Evolutionary conservation across 2,329 filamentous ascomycete genomes (phyloP), one percentile per base, ranked within the genome.

Genomic region (Scedosporium boydii): DNA sequence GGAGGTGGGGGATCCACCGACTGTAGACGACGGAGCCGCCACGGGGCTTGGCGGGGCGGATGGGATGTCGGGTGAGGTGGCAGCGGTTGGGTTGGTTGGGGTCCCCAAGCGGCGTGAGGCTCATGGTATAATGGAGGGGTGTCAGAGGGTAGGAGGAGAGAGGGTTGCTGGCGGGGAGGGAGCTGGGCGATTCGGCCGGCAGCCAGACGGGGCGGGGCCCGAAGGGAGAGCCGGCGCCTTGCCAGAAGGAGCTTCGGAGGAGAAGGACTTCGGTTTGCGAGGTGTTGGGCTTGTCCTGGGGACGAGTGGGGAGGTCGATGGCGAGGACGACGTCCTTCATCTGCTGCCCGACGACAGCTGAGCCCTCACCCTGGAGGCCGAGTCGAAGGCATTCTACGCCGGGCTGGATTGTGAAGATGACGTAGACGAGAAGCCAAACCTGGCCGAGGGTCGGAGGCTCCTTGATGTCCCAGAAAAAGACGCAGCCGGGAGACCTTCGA

Each of bases 1-100:
- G 78, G 48, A 93, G 78, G 69, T 92, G 86, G 6, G 89, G 88
- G 64, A 93, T 87, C 77, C 87, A 93, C 63, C 90, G 85, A 70
- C 88, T 91, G 77, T 93, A 93, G 67, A 90, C 81, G 64, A 88
- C 81, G 1, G 86, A 82, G 3, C 88, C 88, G 0, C 87, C 87
- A 1, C 78, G 76, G 4, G 90, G 89, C 76, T 93, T 93, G 41
- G 85, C 80, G 1, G 86, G 85, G 7, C 90, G 86, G 6, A 87
- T 79, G 3, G 89, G 89, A 73, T 93, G 89, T 73, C 83, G 86
- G 10, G 84, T 78, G 71, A 88, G 83, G 66, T 77, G 74, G 64
- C 69, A 69, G 60, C 76, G 71, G 12, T 71, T 70, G 4, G 76
- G 74, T 61, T 77, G 74, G 53, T 76, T 70, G 18, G 75, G 74